Conservation (phyloP, 768 basidiomycete genomes). For the Leccinellum luteum region DNA sequence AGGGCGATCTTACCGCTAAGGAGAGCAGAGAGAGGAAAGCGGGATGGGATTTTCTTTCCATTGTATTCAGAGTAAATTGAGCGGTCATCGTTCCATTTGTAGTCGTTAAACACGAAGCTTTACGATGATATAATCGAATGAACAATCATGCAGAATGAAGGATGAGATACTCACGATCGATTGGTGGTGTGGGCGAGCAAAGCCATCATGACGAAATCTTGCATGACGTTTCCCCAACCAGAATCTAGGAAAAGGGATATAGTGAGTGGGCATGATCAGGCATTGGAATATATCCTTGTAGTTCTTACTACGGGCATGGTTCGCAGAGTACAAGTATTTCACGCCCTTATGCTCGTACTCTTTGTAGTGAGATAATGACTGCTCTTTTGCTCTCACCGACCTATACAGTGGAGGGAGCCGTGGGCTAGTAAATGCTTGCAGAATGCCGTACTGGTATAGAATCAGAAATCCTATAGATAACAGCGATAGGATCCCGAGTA, state of each 20-base stretch:
- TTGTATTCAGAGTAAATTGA: constrained; percentile 37
- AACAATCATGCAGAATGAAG: neutral
- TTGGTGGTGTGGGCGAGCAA: constrained; percentile 34
- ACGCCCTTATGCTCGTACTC: constrained; percentile 32
- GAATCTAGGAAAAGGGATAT: constrained; percentile 23
- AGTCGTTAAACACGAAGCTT: constrained; percentile 45
- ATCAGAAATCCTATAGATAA: constrained; percentile 9
- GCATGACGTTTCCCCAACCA: constrained; percentile 43
- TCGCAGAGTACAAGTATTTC: constrained; percentile 47
- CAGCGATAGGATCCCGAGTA: constrained; percentile 8
- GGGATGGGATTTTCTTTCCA: constrained; percentile 37
- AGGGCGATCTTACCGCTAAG: constrained; percentile 36
- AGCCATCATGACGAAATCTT: constrained; percentile 37
- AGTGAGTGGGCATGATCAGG: neutral
- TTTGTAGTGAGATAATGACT: constrained; percentile 41
- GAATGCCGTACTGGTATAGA: constrained; percentile 5
- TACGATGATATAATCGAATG: neutral
- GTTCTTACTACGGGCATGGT: constrained; percentile 40
- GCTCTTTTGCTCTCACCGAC: constrained; percentile 37
- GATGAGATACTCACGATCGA: constrained; percentile 30
- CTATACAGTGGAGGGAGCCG: constrained; percentile 42
- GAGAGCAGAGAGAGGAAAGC: constrained; percentile 40
- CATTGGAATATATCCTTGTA: neutral
- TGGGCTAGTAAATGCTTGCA: neutral
- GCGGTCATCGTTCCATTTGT: constrained; percentile 38